phyloP scores from a whole-genome alignment of 164 flowering plant species.

The Nelumbo lutea region DNA sequence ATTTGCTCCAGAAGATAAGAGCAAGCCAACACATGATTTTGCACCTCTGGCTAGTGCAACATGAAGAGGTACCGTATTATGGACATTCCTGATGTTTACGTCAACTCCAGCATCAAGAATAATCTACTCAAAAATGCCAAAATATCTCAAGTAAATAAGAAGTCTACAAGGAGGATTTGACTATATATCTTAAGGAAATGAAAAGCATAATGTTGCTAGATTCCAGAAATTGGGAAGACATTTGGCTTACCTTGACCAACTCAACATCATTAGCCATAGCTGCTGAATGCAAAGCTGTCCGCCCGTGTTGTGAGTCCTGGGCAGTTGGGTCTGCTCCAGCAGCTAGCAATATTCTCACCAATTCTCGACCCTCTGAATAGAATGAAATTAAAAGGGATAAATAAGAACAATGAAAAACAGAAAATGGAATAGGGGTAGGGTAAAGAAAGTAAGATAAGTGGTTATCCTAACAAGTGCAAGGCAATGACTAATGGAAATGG shows the following conservation, averaged over 20 bases:
- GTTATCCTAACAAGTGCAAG: not conserved
- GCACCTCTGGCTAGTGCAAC: slow-evolving; percentile 98
- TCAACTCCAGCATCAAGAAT: slow-evolving; percentile 95
- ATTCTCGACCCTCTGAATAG: slow-evolving; percentile 74
- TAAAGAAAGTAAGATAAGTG: not conserved
- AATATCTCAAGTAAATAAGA: not conserved
- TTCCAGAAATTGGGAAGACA: not conserved
- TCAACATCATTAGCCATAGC: slow-evolving; percentile 92
- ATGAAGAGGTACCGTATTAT: slow-evolving; percentile 89
- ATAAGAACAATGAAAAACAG: slow-evolving; percentile 2
- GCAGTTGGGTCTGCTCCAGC: slow-evolving; percentile 95
- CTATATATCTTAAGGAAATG: not conserved
- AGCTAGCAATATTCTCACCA: slow-evolving; percentile 74
- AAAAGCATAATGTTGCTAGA: not conserved
- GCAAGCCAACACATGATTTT: slow-evolving; percentile 82
- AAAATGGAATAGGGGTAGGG: not conserved
- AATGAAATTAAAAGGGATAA: slow-evolving; percentile 2
- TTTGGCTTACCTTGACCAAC: slow-evolving; percentile 66
- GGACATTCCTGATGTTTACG: slow-evolving; percentile 78
- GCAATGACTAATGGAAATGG: too few relatives aligned
- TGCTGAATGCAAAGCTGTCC: slow-evolving; percentile 91
- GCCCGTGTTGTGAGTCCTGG: slow-evolving; percentile 72
- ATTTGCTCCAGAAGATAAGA: slow-evolving; percentile 80
- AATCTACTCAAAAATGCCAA: slow-evolving; percentile 38
- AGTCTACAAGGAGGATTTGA: not conserved